phyloP scores from a whole-genome alignment of 768 basidiomycete species.

The Amanita muscaria region DNA sequence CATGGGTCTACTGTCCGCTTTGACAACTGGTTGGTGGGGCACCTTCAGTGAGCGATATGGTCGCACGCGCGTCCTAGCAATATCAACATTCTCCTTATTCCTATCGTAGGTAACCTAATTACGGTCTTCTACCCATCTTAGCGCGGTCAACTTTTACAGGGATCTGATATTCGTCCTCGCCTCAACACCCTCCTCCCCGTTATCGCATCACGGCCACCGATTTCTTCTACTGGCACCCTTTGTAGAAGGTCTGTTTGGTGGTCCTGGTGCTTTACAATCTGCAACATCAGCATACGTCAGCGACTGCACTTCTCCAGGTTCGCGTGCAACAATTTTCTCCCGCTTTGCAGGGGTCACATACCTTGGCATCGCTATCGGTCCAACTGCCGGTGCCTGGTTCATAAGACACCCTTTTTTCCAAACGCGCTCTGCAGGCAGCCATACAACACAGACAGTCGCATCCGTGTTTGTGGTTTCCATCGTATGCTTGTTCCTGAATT shows the following conservation, averaged over 20 bases:
- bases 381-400: constrained; percentile 57
- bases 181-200: constrained; percentile 56
- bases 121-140: neutral
- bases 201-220: constrained; percentile 62
- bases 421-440: constrained; percentile 6
- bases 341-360: constrained; percentile 71
- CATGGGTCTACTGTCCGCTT: constrained; percentile 72
- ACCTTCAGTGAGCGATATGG: constrained; percentile 73
- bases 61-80: constrained; percentile 67
- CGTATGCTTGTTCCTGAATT: constrained; percentile 36
- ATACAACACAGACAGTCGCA: constrained; percentile 26
- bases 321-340: constrained; percentile 65
- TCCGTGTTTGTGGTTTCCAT: constrained; percentile 42
- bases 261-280: constrained; percentile 70
- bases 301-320: constrained; percentile 80
- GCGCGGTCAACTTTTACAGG: constrained; percentile 28
- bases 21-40: constrained; percentile 90
- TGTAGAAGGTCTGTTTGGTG: constrained; percentile 77
- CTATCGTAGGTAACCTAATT: constrained; percentile 26
- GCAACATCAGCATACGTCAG: constrained; percentile 77
- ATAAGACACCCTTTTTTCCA: constrained; percentile 30
- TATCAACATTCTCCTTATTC: constrained; percentile 53
- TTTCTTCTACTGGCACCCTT: constrained; percentile 73
- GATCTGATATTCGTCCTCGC: constrained; percentile 81
- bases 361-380: constrained; percentile 71